Conservation (phyloP, 2,329 filamentous ascomycete species). For the Ceratocystis variospora region DNA sequence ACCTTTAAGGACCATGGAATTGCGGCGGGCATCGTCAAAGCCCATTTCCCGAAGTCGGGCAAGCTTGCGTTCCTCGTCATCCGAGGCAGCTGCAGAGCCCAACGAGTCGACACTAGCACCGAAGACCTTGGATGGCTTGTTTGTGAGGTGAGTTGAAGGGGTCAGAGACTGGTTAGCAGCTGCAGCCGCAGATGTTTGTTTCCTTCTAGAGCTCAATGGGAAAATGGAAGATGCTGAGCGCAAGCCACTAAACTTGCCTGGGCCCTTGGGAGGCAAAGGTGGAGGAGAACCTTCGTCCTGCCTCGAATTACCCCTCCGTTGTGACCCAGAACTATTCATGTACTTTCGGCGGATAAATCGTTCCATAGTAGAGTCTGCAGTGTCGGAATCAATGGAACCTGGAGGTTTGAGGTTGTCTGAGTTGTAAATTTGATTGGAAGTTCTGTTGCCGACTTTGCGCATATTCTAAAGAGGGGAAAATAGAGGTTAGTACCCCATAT, state of each 20-base stretch:
- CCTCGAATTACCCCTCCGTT: constrained; percentile 30
- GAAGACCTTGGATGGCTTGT: constrained; percentile 55
- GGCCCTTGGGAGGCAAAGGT: constrained; percentile 47
- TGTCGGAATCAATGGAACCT: constrained; percentile 79
- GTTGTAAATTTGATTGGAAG: constrained; percentile 82
- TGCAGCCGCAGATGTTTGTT: constrained; percentile 30
- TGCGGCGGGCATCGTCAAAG: constrained; percentile 70
- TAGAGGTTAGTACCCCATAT: constrained; percentile 1
- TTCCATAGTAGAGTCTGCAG: constrained; percentile 89
- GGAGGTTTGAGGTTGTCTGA: constrained; percentile 69
- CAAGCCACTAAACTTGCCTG: constrained; percentile 44
- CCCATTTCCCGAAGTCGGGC: constrained; percentile 75
- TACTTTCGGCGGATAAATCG: constrained; percentile 93
- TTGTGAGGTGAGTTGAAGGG: constrained; percentile 32
- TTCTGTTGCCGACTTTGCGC: constrained; percentile 76
- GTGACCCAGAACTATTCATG: constrained; percentile 37
- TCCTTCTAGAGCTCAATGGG: constrained; percentile 46
- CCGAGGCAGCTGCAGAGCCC: constrained; percentile 29
- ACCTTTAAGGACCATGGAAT: constrained; percentile 66
- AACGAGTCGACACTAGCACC: constrained; percentile 47
- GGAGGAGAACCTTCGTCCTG: constrained; percentile 44
- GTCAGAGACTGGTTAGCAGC: constrained; percentile 22
- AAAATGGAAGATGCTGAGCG: constrained; percentile 54
- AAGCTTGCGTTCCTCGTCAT: constrained; percentile 64
- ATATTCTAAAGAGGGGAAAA: constrained; percentile 51